phyloP scores from a whole-genome alignment of 768 basidiomycete species.

The Boletus reticuloceps region DNA sequence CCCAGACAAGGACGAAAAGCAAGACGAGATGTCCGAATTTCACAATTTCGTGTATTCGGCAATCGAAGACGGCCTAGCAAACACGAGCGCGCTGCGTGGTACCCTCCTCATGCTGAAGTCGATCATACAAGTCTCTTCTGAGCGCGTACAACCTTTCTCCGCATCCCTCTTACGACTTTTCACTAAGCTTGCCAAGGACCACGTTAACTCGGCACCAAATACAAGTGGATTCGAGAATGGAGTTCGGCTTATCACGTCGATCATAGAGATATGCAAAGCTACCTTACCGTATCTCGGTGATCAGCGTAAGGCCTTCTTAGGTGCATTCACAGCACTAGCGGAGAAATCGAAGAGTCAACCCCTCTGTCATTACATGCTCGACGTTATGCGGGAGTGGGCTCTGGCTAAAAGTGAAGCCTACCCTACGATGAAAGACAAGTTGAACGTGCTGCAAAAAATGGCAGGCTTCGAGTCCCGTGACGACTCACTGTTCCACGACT shows the following conservation, averaged over 20 bases:
- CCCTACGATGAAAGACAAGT: slow-evolving; percentile 95
- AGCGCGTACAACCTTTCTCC: slow-evolving; percentile 80
- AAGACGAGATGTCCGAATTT: slow-evolving; percentile 69
- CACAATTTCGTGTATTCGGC: slow-evolving; percentile 72
- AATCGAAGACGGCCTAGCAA: slow-evolving; percentile 77
- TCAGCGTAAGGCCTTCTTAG: slow-evolving; percentile 77
- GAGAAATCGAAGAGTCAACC: slow-evolving; percentile 83
- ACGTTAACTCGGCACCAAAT: slow-evolving; percentile 56
- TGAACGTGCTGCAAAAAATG: slow-evolving; percentile 87
- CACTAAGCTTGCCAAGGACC: slow-evolving; percentile 84
- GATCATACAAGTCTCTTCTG: slow-evolving; percentile 74
- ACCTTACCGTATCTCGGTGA: slow-evolving; percentile 84
- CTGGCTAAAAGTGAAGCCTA: slow-evolving; percentile 79
- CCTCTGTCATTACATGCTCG: slow-evolving; percentile 82
- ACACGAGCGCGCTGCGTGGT: slow-evolving; percentile 69
- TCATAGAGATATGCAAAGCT: slow-evolving; percentile 82
- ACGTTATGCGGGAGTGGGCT: slow-evolving; percentile 88
- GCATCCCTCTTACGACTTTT: slow-evolving; percentile 77
- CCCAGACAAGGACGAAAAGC: slow-evolving; percentile 74
- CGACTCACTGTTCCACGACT: slow-evolving; percentile 77
- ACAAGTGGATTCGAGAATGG: slow-evolving; percentile 53
- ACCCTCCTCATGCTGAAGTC: slow-evolving; percentile 86
- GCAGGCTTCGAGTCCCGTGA: slow-evolving; percentile 74
- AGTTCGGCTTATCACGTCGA: slow-evolving; percentile 67
- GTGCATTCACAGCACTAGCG: slow-evolving; percentile 73